A percentile compares a stretch with the other conserved stretches of the same genome.
These are phyloP conservation scores for Mediolabrus comicus DNA, from an alignment of 108 stramenopile genomes.

Conservation along the genomic window DNA sequence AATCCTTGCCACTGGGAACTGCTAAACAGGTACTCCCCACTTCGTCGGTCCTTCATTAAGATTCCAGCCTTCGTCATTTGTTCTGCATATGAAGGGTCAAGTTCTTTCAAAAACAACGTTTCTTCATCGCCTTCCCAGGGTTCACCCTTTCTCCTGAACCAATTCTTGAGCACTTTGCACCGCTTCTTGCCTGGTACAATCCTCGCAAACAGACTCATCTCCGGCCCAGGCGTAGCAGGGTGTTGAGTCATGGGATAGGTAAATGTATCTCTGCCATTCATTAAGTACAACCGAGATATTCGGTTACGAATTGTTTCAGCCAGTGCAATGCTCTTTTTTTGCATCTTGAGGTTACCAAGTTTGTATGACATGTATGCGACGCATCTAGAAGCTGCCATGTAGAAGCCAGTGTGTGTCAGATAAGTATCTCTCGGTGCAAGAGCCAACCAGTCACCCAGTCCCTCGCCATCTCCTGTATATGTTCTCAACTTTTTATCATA, in stretches of 20 bases:
- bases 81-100: slow-evolving; percentile 9
- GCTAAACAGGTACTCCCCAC: slow-evolving; percentile 11
- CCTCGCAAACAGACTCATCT: slow-evolving; percentile 29
- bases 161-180: slow-evolving; percentile 37
- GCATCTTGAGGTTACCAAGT: slow-evolving; percentile 1
- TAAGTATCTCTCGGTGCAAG: slow-evolving; percentile 26
- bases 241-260: slow-evolving; percentile 10
- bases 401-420: slow-evolving; percentile 38
- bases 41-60: slow-evolving; percentile 1
- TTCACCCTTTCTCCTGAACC: slow-evolving; percentile 25
- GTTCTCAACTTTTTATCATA: slow-evolving; percentile 29
- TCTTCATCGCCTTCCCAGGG: slow-evolving; percentile 23
- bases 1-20: slow-evolving; percentile 41
- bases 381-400: slow-evolving; percentile 37
- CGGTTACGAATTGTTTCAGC: slow-evolving; percentile 13
- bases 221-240: slow-evolving; percentile 31
- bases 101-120: slow-evolving; percentile 17
- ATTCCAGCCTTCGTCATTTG: slow-evolving; percentile 14
- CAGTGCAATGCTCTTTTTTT: slow-evolving; percentile 3
- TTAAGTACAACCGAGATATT: slow-evolving; percentile 21
- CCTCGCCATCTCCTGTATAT: slow-evolving; percentile 19
- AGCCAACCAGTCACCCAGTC: slow-evolving; percentile 56
- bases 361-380: slow-evolving; percentile 31
- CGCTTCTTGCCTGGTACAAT: slow-evolving; percentile 43
- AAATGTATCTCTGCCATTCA: slow-evolving; percentile 38